Evolutionary conservation across 805 yeast species (phyloP).

Genomic region (Metschnikowia bowlesiae): DNA sequence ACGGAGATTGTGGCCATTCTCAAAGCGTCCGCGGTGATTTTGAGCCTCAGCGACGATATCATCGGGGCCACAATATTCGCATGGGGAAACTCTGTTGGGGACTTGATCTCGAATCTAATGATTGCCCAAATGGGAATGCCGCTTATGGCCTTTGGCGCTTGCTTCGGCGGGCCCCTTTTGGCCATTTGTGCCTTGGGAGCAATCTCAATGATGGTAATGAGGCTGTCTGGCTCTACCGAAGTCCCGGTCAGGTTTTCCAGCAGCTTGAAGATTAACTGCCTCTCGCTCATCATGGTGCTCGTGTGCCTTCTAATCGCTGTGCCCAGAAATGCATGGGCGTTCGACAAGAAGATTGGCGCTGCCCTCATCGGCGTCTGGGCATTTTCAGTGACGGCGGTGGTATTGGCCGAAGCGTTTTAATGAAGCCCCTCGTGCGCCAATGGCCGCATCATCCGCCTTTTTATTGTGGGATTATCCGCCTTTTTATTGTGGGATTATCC

Average conservation of each 20-base stretch:
- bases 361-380: constrained; percentile 31
- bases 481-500: too few species aligned
- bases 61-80: constrained; percentile 88
- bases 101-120: constrained; percentile 75
- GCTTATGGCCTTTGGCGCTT: constrained; percentile 89
- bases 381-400: background rate
- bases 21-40: constrained; percentile 55
- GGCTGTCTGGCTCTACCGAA: background rate
- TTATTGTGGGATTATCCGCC: too few species aligned
- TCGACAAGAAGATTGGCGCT: constrained; percentile 32
- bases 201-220: constrained; percentile 29
- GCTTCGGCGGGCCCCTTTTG: constrained; percentile 88
- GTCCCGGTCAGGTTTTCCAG: constrained; percentile 12
- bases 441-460: too few species aligned
- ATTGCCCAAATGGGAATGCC: constrained; percentile 80
- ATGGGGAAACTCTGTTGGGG: constrained; percentile 90
- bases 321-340: constrained; percentile 24
- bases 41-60: constrained; percentile 67
- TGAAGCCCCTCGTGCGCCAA: background rate
- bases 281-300: constrained; percentile 10
- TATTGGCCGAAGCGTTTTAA: background rate
- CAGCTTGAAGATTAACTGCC: constrained; percentile 12
- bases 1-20: constrained; percentile 64
- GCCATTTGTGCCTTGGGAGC: constrained; percentile 79
- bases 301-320: constrained; percentile 9